These are phyloP conservation scores for Lipomyces chichibuensis DNA, from an alignment of 805 yeast genomes.

Conservation along the genomic window DNA sequence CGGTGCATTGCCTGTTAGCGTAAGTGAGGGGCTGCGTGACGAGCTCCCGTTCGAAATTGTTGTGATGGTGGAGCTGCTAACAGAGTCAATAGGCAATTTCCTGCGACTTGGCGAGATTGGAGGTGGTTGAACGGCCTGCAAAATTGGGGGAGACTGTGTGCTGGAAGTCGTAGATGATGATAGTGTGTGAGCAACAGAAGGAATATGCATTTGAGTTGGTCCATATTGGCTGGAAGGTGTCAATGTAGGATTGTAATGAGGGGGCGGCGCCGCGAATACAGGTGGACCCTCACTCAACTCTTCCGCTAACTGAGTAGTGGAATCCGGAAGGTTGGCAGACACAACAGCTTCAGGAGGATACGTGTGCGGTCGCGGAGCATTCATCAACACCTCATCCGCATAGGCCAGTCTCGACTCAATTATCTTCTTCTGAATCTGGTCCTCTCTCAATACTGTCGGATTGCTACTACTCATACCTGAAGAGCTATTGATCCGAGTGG, in stretches of 20 bases:
- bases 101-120: constrained; percentile 26
- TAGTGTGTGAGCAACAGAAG: constrained; percentile 11
- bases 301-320: constrained; percentile 20
- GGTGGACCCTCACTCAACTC: constrained; percentile 30
- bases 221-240: constrained; percentile 15
- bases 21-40: not conserved
- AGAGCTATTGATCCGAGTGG: constrained; percentile 15
- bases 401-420: constrained; percentile 26
- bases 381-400: constrained; percentile 25
- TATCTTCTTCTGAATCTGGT: constrained; percentile 28
- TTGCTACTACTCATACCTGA: constrained; percentile 17
- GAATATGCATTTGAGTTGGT: constrained; percentile 30
- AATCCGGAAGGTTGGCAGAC: constrained; percentile 12
- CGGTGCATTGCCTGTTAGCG: constrained; percentile 3
- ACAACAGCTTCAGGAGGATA: constrained; percentile 22
- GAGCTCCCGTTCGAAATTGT: not conserved
- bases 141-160: constrained; percentile 6
- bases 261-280: constrained; percentile 11
- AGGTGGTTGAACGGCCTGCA: constrained; percentile 19
- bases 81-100: constrained; percentile 1
- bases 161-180: constrained; percentile 1
- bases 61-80: not conserved
- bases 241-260: not conserved
- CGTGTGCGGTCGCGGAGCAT: constrained; percentile 32
- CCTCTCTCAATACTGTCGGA: constrained; percentile 17